phyloP scores from a whole-genome alignment of 257 asterid genomes.

The Nicotiana knightiana region DNA sequence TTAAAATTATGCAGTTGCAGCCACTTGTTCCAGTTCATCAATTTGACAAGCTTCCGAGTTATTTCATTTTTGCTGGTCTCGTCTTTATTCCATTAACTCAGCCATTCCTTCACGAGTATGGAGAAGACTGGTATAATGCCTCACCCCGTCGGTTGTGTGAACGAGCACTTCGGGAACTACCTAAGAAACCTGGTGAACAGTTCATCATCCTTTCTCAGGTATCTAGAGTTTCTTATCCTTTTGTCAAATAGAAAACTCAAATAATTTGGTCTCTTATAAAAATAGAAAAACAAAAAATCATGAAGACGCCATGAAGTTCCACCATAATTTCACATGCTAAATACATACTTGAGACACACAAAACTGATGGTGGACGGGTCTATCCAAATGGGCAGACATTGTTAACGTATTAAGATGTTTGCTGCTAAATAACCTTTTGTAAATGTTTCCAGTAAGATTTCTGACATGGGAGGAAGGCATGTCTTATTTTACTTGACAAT shows the following conservation, averaged over 20 bases:
- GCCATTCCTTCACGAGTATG: slow-evolving; percentile 94
- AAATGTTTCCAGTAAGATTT: too few species aligned
- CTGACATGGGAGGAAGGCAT: not conserved
- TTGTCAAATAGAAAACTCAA: not conserved
- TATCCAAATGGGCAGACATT: slow-evolving; percentile 1
- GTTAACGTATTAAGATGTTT: not conserved
- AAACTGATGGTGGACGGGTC: not conserved
- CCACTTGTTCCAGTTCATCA: slow-evolving; percentile 97
- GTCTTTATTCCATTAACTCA: slow-evolving; percentile 86
- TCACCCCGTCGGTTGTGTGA: slow-evolving; percentile 98
- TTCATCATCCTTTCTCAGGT: slow-evolving; percentile 92
- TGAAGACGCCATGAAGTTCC: not conserved
- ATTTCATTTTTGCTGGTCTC: slow-evolving; percentile 92
- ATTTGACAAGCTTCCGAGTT: slow-evolving; percentile 91
- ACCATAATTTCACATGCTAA: not conserved
- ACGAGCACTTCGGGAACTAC: slow-evolving; percentile 76
- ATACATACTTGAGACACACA: not conserved
- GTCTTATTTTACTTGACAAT: not conserved
- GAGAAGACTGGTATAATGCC: slow-evolving; percentile 96
- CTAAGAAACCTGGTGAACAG: slow-evolving; percentile 74
- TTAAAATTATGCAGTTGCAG: slow-evolving; percentile 52
- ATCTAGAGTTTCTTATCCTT: slow-evolving; percentile 2
- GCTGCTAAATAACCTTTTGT: not conserved
- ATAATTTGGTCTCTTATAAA: not conserved
- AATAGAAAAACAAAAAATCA: not conserved